Evolutionary conservation across 2,329 filamentous ascomycete genomes (phyloP).

Genomic region (Westerdykella aurantiaca): DNA sequence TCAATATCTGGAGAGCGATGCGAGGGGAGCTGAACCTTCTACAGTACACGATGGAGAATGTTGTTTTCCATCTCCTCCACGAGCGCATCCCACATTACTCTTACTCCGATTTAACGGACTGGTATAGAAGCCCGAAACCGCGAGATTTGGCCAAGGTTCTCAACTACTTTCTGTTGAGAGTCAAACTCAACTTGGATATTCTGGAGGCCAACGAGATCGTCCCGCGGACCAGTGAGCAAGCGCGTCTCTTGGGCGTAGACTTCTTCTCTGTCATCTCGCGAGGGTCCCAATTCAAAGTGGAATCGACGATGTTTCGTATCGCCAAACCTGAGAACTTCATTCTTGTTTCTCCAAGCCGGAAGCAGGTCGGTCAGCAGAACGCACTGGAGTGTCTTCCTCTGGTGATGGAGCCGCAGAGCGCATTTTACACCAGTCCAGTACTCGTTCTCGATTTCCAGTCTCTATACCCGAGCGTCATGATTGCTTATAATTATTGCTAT

Average conservation of each 20-base stretch:
- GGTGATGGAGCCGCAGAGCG: conserved; percentile 96
- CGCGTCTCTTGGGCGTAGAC: conserved; percentile 84
- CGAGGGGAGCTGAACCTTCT: conserved; percentile 82
- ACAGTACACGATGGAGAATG: conserved; percentile 95
- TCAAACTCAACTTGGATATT: conserved; percentile 81
- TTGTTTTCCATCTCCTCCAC: conserved; percentile 85
- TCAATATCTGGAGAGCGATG: conserved; percentile 98
- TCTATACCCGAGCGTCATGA: conserved; percentile 95
- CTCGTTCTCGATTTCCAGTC: conserved; percentile 94
- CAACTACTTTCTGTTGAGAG: conserved; percentile 69
- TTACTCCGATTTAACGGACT: conserved; percentile 70
- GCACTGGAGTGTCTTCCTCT: conserved; percentile 89
- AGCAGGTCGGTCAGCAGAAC: conserved; percentile 90
- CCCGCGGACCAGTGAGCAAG: conserved; percentile 86
- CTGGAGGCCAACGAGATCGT: conserved; percentile 86
- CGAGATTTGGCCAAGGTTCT: conserved; percentile 69
- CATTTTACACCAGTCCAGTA: conserved; percentile 84
- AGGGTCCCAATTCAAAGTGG: conserved; percentile 96
- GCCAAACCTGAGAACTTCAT: conserved; percentile 95
- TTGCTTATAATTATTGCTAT: conserved; percentile 98
- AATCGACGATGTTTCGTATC: conserved; percentile 97
- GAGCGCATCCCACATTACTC: conserved; percentile 82
- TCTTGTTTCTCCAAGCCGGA: conserved; percentile 79
- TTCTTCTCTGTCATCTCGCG: conserved; percentile 95
- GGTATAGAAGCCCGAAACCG: conserved; percentile 67